Evolutionary conservation across 108 stramenopile species (phyloP), one percentile per base, ranked within the genome.

Genomic region (Cyclotella sp.): DNA sequence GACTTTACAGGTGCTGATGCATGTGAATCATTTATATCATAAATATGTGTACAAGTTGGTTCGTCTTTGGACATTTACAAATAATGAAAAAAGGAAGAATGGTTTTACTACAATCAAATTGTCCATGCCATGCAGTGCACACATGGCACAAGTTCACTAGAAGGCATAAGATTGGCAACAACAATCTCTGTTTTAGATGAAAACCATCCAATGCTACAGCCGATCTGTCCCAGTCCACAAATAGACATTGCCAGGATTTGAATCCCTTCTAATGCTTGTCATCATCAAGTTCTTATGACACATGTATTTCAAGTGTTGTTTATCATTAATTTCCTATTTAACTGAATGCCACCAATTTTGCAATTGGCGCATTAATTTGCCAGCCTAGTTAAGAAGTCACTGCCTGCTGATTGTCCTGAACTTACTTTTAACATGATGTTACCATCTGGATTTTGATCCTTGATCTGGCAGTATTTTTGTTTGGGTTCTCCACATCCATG

Each of bases 21-120:
- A 71, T 46, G 89, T 80, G 18, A 81, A 87, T 71, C 89, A 90
- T 72, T 73, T 69, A 39, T 88, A 88, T 68, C 89, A 90, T 77
- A 68, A 63, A 39, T 87, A 90, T 72, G 55, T 87, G 24, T 90
- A 82, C 52, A 75, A 82, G 13, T 26, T 72, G 21, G 77, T 86
- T n/a, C 43, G 57, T 21, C 34, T 63, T 29, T 88, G 87, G 86
- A 88, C 83, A 44, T 13, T 47, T 24, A 58, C 43, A 9, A 21
- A 6, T 8, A 28, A 52, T 39, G 12, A n/a, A 16, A 16, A 5
- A 19, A 9, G 18, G 8, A 44, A 24, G 28, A 34, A 42, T 34
- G 42, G 41, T 54, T 19, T 14, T 12, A 11, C 29, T 54, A 54
- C 13, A 15, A 46, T 26, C 6, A 24, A 39, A 70, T 28, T 68